These are phyloP conservation scores for Alternaria brassicae DNA, from an alignment of 2,329 filamentous ascomycete species.

Conservation along the genomic window DNA sequence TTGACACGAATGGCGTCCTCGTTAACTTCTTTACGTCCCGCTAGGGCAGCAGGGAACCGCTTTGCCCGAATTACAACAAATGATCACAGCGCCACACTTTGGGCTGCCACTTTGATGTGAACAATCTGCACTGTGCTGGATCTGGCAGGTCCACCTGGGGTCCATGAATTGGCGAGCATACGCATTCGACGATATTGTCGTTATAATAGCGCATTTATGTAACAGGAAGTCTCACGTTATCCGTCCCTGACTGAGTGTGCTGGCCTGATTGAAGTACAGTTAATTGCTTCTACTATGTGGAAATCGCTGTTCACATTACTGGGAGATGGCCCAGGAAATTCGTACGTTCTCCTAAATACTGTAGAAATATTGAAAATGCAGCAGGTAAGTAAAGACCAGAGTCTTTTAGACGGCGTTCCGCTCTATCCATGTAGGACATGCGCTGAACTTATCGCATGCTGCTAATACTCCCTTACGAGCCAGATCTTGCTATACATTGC, in stretches of 20 bases:
- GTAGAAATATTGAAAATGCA: not conserved
- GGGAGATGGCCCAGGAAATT: conserved; percentile 8
- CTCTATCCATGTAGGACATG: too few species aligned
- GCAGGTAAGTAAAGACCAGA: not conserved
- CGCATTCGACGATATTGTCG: conserved; percentile 5
- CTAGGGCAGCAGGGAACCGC: conserved; percentile 4
- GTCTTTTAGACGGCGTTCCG: too few species aligned
- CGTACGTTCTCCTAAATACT: not conserved
- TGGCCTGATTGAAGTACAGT: not conserved
- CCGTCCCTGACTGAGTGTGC: too few species aligned
- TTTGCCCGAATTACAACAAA: conserved; percentile 7
- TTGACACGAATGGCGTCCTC: not conserved
- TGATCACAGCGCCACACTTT: conserved; percentile 13
- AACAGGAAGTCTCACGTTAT: not conserved
- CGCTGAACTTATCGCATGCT: not conserved
- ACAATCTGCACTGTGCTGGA: conserved; percentile 7
- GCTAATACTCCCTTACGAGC: conserved; percentile 7
- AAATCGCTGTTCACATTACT: conserved; percentile 1
- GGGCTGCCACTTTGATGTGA: conserved; percentile 7
- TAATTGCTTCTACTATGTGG: conserved; percentile 11
- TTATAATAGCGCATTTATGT: conserved; percentile 9
- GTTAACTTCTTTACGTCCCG: not conserved
- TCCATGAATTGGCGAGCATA: conserved; percentile 10
- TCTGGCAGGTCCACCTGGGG: conserved; percentile 4
- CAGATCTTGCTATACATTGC: conserved; percentile 7